Conservation (phyloP, 2,329 filamentous ascomycete genomes). For the Monilinia polystroma region DNA sequence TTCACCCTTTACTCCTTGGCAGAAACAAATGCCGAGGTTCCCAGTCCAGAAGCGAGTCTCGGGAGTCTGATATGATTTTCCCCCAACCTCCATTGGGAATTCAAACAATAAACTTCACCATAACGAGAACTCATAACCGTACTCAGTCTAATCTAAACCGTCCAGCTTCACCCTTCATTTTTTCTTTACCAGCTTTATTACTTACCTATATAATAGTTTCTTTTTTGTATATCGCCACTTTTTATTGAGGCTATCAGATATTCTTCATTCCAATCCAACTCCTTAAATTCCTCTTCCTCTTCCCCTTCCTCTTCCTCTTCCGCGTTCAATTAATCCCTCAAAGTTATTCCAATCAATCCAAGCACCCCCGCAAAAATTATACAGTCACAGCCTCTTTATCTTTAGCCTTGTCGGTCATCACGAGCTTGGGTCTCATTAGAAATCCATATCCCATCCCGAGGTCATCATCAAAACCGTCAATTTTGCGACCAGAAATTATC, state of each 20-base stretch:
- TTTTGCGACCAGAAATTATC: conserved; percentile 8
- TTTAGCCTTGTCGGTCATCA: conserved; percentile 13
- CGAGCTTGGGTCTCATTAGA: conserved; percentile 14
- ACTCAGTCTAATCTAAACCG: too few relatives aligned
- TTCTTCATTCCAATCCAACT: not conserved
- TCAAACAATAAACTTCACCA: not conserved
- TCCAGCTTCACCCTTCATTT: too few relatives aligned
- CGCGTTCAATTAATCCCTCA: not conserved
- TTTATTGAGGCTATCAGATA: not conserved
- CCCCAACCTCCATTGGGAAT: conserved; percentile 15
- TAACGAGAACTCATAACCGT: too few relatives aligned
- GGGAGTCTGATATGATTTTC: conserved; percentile 5
- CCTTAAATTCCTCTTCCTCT: too few relatives aligned
- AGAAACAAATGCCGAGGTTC: conserved; percentile 21
- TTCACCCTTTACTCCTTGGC: not conserved
- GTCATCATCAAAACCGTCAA: not conserved
- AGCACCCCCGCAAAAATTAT: conserved; percentile 6
- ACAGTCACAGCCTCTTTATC: conserved; percentile 6
- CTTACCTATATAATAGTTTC: not conserved
- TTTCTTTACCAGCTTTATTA: too few relatives aligned
- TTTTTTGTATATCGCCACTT: too few relatives aligned
- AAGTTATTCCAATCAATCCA: conserved; percentile 1
- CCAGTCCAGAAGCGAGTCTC: not conserved
- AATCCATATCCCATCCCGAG: not conserved
- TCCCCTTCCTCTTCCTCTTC: not conserved